phyloP scores from a whole-genome alignment of 441 rosid genomes.

The Adansonia madagascariensis region DNA sequence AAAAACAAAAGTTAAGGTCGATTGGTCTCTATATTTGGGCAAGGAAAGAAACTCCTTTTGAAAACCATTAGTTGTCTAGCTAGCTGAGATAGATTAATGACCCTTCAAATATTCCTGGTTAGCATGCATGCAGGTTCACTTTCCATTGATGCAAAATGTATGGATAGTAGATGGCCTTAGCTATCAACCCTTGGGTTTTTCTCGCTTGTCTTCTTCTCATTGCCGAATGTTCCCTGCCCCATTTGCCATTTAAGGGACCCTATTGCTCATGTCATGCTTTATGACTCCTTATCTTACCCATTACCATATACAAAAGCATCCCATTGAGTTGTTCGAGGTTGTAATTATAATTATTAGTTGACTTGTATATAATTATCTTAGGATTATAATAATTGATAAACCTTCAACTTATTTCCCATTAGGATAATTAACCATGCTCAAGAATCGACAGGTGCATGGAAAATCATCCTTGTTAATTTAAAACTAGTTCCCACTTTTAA shows the following conservation, averaged over 20 bases:
- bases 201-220: slow-evolving; percentile 36
- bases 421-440: not conserved
- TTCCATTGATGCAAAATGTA: not conserved
- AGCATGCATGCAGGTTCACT: slow-evolving; percentile 2
- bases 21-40: not conserved
- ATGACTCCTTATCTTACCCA: slow-evolving; percentile 20
- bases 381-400: not conserved
- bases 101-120: not conserved
- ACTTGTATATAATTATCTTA: not conserved
- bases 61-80: not conserved
- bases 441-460: not conserved
- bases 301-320: not conserved
- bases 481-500: not conserved
- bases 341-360: not conserved
- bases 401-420: not conserved
- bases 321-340: not conserved
- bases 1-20: not conserved
- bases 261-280: slow-evolving; percentile 31
- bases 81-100: not conserved
- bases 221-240: slow-evolving; percentile 32
- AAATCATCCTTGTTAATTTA: not conserved
- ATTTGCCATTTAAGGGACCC: slow-evolving; percentile 10
- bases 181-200: slow-evolving; percentile 36
- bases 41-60: too few species aligned
- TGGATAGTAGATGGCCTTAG: slow-evolving; percentile 20